Conservation (phyloP, 139 green algal genomes). For the Coelastrella sp. region DNA sequence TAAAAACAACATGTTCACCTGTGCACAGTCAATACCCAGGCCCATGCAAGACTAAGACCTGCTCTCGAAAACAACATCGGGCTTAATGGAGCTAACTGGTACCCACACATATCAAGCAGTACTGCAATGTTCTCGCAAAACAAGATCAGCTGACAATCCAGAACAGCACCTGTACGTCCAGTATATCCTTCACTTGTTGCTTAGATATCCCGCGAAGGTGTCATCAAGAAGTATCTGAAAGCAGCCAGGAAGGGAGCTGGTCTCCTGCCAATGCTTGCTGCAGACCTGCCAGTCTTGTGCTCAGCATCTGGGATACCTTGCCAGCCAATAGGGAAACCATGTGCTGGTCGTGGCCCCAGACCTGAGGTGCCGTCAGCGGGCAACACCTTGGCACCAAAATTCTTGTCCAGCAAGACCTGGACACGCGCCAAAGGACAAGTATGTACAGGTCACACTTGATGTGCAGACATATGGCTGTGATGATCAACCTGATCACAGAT, state of each 20-base stretch:
- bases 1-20: too few relatives aligned
- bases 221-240: conserved; percentile 8
- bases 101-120: too few relatives aligned
- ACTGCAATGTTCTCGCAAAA: too few relatives aligned
- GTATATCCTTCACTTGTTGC: neutral
- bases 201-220: neutral
- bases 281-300: conserved; percentile 22
- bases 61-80: too few relatives aligned
- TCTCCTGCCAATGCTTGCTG: conserved; percentile 31
- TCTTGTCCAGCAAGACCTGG: conserved; percentile 18
- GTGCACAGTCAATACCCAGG: too few relatives aligned
- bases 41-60: too few relatives aligned
- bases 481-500: neutral
- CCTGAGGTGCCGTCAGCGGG: conserved; percentile 39
- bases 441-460: neutral
- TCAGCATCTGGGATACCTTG: conserved; percentile 20
- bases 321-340: neutral
- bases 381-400: conserved; percentile 41
- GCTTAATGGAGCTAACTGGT: too few relatives aligned
- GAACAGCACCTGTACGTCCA: too few relatives aligned
- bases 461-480: neutral
- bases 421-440: neutral
- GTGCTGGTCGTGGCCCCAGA: neutral
- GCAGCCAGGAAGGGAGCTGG: conserved; percentile 37
- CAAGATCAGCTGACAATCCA: too few relatives aligned